Evolutionary conservation across 2,329 filamentous ascomycete species (phyloP).

Genomic region (Aureobasidium musti): DNA sequence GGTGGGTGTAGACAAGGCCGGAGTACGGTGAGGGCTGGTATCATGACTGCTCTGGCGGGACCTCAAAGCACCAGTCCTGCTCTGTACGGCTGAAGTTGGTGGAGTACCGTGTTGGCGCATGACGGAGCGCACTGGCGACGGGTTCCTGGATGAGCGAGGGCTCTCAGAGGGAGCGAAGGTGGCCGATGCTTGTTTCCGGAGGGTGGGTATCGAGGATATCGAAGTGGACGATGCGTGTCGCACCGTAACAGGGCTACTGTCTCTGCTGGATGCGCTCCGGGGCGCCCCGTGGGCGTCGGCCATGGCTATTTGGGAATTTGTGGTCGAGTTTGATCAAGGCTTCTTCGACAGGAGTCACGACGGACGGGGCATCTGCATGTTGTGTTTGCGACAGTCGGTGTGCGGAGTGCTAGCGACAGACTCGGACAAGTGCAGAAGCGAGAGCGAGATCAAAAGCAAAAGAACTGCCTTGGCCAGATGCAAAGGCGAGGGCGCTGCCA

Average conservation of each 20-base stretch:
- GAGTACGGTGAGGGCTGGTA: slow-evolving; percentile 45
- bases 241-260: slow-evolving; percentile 32
- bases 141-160: slow-evolving; percentile 51
- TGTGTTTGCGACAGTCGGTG: slow-evolving; percentile 21
- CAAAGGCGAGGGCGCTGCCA: slow-evolving; percentile 4
- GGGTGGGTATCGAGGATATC: slow-evolving; percentile 30
- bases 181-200: slow-evolving; percentile 37
- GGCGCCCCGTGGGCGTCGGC: slow-evolving; percentile 22
- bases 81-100: slow-evolving; percentile 25
- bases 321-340: slow-evolving; percentile 7
- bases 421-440: slow-evolving; percentile 7
- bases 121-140: slow-evolving; percentile 46
- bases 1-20: slow-evolving; percentile 41
- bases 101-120: slow-evolving; percentile 37
- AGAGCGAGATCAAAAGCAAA: slow-evolving; percentile 8
- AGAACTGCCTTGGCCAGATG: background rate
- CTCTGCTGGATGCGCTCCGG: slow-evolving; percentile 30
- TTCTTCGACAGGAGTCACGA: background rate
- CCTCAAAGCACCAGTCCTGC: slow-evolving; percentile 37
- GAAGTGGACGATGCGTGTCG: slow-evolving; percentile 29
- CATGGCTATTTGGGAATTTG: background rate
- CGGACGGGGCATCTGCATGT: slow-evolving; percentile 7
- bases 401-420: slow-evolving; percentile 1
- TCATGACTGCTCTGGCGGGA: slow-evolving; percentile 52
- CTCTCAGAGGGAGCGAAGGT: slow-evolving; percentile 43